Percentiles rank a stretch among this genome's conserved stretches.
phyloP scores from a whole-genome alignment of 2,329 filamentous ascomycete species.

The Chrysoporthe cubensis region DNA sequence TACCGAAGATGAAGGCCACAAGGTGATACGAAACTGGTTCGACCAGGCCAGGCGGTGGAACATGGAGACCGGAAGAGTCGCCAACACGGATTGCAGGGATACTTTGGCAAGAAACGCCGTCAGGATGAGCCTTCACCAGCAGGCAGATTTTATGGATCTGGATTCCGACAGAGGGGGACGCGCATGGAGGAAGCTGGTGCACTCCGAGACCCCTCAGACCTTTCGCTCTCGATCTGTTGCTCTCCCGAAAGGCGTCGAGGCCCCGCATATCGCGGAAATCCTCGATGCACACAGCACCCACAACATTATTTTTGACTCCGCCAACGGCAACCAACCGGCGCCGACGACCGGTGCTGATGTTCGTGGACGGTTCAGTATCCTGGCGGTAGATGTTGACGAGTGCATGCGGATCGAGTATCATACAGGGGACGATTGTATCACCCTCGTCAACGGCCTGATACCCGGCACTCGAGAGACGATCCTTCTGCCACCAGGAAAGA shows the following conservation, averaged over 20 bases:
- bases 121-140: conserved; percentile 41
- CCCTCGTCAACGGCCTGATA: conserved; percentile 25
- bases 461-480: conserved; percentile 29
- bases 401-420: conserved; percentile 63
- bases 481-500: conserved; percentile 35
- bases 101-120: conserved; percentile 39
- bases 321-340: conserved; percentile 53
- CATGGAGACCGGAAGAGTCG: conserved; percentile 33
- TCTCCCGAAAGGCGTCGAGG: conserved; percentile 51
- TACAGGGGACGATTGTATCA: conserved; percentile 49
- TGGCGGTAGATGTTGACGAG: conserved; percentile 66
- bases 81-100: conserved; percentile 24
- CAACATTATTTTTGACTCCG: conserved; percentile 63
- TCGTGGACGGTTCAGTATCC: conserved; percentile 71
- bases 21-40: conserved; percentile 79
- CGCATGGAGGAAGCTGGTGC: conserved; percentile 31
- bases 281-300: conserved; percentile 46
- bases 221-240: conserved; percentile 44
- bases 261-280: conserved; percentile 59
- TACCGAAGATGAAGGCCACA: conserved; percentile 68
- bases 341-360: conserved; percentile 48
- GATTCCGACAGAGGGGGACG: conserved; percentile 17
- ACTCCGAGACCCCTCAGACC: conserved; percentile 19
- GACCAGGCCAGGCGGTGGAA: conserved; percentile 66
- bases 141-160: conserved; percentile 8